Conservation (phyloP, 805 yeast species). For the Saccharomycopsis fermentans region DNA sequence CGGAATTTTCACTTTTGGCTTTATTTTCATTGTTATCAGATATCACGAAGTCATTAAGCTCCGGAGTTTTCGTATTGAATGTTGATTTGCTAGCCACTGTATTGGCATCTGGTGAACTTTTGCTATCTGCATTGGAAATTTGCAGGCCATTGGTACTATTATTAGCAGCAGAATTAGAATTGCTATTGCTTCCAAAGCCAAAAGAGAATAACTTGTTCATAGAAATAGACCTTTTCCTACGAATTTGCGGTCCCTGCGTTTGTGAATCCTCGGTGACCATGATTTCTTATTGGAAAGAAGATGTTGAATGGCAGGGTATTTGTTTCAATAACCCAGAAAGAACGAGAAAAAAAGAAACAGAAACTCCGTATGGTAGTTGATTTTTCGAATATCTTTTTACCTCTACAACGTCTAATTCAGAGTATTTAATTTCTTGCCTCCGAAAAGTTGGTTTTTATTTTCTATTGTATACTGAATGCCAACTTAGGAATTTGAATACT, state of each 20-base stretch:
- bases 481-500: background rate
- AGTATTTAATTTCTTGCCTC: background rate
- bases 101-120: conserved; percentile 12
- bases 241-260: background rate
- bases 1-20: background rate
- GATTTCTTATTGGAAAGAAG: background rate
- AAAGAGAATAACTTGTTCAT: conserved; percentile 32
- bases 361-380: background rate
- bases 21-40: background rate
- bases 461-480: background rate
- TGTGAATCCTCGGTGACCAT: background rate
- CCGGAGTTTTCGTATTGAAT: conserved; percentile 7
- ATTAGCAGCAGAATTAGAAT: conserved; percentile 2
- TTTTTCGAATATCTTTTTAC: background rate
- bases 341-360: too few species aligned
- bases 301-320: too few species aligned
- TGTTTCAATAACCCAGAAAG: too few species aligned
- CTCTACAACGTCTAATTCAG: background rate
- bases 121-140: conserved; percentile 6
- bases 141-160: background rate
- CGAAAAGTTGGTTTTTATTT: background rate
- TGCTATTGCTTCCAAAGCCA: conserved; percentile 21
- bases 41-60: background rate
- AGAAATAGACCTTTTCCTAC: conserved; percentile 33
- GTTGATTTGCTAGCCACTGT: conserved; percentile 6